Conservation (phyloP, 164 flowering plant species). For the Echeveria elegans region DNA sequence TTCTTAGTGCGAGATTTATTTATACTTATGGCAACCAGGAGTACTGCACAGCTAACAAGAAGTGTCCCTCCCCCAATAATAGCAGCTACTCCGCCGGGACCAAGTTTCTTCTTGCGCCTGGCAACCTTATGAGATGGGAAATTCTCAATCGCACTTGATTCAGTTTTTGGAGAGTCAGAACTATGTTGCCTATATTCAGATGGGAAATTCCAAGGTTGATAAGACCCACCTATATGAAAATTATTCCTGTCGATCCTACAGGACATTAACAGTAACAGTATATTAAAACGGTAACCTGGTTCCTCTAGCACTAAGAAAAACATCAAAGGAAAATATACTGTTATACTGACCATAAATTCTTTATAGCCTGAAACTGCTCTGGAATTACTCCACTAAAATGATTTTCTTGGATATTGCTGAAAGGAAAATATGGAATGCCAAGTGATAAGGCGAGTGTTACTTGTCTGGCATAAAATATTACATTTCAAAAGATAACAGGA, state of each 20-base stretch:
- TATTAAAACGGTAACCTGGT: neutral
- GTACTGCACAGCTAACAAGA: conserved; percentile 34
- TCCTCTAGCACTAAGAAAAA: neutral
- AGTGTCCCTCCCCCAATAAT: conserved; percentile 41
- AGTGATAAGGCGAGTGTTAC: neutral
- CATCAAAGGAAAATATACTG: neutral
- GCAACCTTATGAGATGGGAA: conserved; percentile 21
- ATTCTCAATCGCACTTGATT: conserved; percentile 54
- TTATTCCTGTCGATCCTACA: conserved; percentile 63
- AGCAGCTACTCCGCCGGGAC: conserved; percentile 40
- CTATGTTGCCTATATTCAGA: conserved; percentile 28
- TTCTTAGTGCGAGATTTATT: conserved; percentile 18
- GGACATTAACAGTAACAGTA: neutral
- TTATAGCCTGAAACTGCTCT: conserved; percentile 43
- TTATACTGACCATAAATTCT: conserved; percentile 44
- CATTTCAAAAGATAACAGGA: neutral
- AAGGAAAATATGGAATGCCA: conserved; percentile 9
- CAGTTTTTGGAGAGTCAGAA: conserved; percentile 34
- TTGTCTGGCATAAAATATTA: neutral
- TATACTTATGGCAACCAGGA: conserved; percentile 24
- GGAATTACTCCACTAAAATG: conserved; percentile 74
- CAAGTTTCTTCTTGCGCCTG: conserved; percentile 20
- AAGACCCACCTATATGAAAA: conserved; percentile 31
- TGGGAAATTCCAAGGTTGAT: conserved; percentile 62
- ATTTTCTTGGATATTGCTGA: conserved; percentile 71